Conservation (phyloP, 2,329 filamentous ascomycete species). For the Hymenoscyphus albidus region DNA sequence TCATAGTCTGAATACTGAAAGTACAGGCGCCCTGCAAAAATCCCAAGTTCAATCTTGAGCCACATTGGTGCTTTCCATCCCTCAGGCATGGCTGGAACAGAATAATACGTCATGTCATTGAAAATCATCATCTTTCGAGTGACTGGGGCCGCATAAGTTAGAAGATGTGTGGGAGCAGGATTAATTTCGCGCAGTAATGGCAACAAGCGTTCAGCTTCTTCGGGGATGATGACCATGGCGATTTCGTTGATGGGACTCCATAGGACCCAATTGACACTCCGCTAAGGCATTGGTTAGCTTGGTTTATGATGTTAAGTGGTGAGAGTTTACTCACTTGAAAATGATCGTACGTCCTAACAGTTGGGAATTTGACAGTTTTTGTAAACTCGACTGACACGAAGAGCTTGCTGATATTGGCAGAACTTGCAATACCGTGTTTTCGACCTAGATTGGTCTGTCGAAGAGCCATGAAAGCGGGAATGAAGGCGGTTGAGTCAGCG, state of each 20-base stretch:
- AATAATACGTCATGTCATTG: conserved; percentile 50
- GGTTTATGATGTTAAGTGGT: neutral
- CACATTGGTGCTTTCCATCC: conserved; percentile 45
- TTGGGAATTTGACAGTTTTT: conserved; percentile 40
- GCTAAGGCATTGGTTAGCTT: neutral
- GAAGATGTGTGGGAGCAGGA: conserved; percentile 39
- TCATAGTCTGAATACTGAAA: conserved; percentile 48
- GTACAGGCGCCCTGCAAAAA: conserved; percentile 59
- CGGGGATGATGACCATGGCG: conserved; percentile 56
- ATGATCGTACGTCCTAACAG: conserved; percentile 38
- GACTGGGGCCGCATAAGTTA: conserved; percentile 57
- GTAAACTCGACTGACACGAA: conserved; percentile 46
- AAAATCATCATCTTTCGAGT: conserved; percentile 59
- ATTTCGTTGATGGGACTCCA: conserved; percentile 46
- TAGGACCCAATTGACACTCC: conserved; percentile 56
- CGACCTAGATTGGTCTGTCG: conserved; percentile 37
- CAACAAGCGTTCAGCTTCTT: conserved; percentile 58
- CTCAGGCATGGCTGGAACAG: conserved; percentile 44
- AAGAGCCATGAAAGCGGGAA: conserved; percentile 43
- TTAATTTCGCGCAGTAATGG: conserved; percentile 36
- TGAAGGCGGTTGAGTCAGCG: conserved; percentile 37
- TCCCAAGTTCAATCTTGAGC: conserved; percentile 55
- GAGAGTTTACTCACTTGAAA: conserved; percentile 29
- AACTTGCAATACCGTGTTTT: conserved; percentile 33
- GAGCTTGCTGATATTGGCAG: conserved; percentile 31